Conservation (phyloP, 306 rosid species). For the Lathyrus sativus region DNA sequence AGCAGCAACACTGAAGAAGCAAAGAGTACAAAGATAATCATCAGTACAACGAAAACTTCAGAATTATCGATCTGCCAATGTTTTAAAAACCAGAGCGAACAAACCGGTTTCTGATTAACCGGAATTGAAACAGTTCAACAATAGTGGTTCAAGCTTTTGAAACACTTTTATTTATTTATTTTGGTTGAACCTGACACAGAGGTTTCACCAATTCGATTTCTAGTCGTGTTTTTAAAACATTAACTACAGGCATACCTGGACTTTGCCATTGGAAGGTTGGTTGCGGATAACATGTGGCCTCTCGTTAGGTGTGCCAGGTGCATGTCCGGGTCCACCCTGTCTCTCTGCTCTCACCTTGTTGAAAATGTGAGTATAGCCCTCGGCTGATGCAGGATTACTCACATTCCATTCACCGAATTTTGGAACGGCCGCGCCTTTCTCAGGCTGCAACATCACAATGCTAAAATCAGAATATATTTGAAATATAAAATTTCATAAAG, state of each 20-base stretch:
- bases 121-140: too few relatives aligned
- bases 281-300: constrained; percentile 39
- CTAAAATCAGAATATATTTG: constrained; percentile 32
- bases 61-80: too few relatives aligned
- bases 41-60: too few relatives aligned
- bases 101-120: too few relatives aligned
- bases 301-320: constrained; percentile 50
- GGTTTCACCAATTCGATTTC: not conserved
- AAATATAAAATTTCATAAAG: constrained; percentile 13
- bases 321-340: constrained; percentile 56
- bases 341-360: constrained; percentile 73
- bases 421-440: constrained; percentile 91
- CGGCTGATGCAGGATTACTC: constrained; percentile 75
- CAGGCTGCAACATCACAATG: constrained; percentile 59
- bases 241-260: constrained; percentile 48
- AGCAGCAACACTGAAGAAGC: constrained; percentile 70
- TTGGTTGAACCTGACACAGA: too few relatives aligned
- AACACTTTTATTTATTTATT: too few relatives aligned
- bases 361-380: constrained; percentile 86
- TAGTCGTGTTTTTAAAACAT: not conserved
- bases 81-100: too few relatives aligned
- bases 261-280: constrained; percentile 42
- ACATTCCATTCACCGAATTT: constrained; percentile 97
- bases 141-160: too few relatives aligned
- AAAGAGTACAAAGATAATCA: constrained; percentile 32